Percentiles rank a stretch among this genome's conserved stretches.
Conservation (phyloP, 2,329 filamentous ascomycete species). For the Cladosporium sp. region DNA sequence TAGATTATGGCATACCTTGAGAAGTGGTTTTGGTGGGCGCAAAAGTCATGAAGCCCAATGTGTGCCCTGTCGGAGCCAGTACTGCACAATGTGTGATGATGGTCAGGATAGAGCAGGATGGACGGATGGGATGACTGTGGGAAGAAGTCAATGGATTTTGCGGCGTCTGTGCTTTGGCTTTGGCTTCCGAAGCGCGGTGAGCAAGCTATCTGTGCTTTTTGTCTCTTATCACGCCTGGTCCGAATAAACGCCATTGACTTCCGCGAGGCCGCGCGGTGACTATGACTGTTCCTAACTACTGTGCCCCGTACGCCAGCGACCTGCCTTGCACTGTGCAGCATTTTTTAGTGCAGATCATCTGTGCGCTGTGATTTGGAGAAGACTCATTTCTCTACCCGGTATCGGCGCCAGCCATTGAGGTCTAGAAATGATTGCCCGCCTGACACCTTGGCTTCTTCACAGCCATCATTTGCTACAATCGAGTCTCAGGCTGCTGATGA, state of each 20-base stretch:
- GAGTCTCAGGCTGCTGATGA: neutral
- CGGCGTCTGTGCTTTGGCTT: neutral
- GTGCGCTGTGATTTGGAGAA: neutral
- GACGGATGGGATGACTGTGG: slow-evolving; percentile 1
- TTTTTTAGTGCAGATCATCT: slow-evolving; percentile 8
- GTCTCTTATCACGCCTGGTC: neutral
- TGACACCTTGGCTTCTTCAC: neutral
- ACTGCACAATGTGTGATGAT: slow-evolving; percentile 2
- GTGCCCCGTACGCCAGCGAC: neutral
- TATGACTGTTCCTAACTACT: slow-evolving; percentile 2
- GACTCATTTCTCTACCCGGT: neutral
- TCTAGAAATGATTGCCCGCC: neutral
- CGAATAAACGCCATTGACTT: neutral
- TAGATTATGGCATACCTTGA: slow-evolving; percentile 46
- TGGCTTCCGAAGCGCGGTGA: neutral
- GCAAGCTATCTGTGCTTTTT: too few relatives aligned
- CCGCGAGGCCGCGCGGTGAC: neutral
- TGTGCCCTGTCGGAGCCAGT: slow-evolving; percentile 16
- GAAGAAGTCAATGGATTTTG: neutral
- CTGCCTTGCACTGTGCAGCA: neutral
- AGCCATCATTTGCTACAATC: neutral
- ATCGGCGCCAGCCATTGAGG: neutral
- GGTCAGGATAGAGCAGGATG: slow-evolving; percentile 2
- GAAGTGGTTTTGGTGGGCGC: slow-evolving; percentile 53
- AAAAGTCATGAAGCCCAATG: slow-evolving; percentile 44